phyloP scores from a whole-genome alignment of 306 rosid genomes.

The Casuarina cunninghamiana region DNA sequence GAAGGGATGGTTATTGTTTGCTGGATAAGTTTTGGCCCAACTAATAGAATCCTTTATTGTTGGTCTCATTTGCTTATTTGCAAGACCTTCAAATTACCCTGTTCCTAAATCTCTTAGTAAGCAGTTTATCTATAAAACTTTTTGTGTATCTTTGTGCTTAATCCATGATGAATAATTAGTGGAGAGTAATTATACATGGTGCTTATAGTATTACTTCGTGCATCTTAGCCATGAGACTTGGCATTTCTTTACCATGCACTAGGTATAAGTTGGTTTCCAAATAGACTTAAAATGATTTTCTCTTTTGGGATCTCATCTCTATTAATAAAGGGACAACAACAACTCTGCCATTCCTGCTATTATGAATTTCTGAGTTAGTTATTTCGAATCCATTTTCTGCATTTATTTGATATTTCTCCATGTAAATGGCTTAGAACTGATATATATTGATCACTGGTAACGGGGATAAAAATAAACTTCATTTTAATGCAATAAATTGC shows the following conservation, averaged over 20 bases:
- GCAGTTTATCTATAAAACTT: background rate
- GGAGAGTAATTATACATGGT: background rate
- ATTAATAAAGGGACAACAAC: background rate
- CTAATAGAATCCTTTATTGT: background rate
- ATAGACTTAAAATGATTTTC: background rate
- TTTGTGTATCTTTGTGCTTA: background rate
- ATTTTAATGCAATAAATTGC: background rate
- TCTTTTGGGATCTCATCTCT: background rate
- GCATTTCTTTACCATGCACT: background rate
- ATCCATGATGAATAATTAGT: background rate
- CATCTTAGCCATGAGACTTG: background rate
- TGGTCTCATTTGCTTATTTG: background rate
- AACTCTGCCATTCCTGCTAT: background rate
- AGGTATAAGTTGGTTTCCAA: background rate
- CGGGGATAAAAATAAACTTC: constrained; percentile 2
- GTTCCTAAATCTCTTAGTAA: background rate
- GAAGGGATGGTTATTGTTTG: background rate
- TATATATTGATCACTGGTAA: background rate
- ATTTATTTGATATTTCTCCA: background rate
- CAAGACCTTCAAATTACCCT: background rate
- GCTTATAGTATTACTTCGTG: background rate
- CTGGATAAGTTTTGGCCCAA: background rate
- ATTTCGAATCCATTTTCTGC: background rate
- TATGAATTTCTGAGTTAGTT: background rate
- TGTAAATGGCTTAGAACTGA: background rate